Percentiles rank a stretch among this genome's conserved stretches.
phyloP scores from a whole-genome alignment of 208 protist genomes.

The Endotrypanum monterogeii region DNA sequence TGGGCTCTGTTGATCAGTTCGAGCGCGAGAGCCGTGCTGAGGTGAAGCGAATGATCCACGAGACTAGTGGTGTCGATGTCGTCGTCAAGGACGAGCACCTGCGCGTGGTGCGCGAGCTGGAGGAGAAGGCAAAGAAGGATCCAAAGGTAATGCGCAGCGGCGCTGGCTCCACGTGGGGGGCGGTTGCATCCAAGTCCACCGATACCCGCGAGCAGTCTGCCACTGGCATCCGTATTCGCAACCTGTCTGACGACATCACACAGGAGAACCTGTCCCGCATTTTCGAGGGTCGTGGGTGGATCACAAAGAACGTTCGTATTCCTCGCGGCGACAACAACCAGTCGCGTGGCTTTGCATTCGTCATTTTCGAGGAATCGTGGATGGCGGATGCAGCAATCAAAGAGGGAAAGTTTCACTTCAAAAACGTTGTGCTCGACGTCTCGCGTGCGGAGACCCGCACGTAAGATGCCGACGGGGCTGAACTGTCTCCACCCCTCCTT shows the following conservation, averaged over 20 bases:
- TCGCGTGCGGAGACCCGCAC: constrained; percentile 39
- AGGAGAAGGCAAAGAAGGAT: constrained; percentile 56
- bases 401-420: constrained; percentile 54
- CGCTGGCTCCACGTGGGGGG: constrained; percentile 52
- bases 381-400: constrained; percentile 46
- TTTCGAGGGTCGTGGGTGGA: constrained; percentile 58
- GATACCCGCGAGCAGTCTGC: constrained; percentile 41
- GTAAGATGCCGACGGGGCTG: constrained; percentile 2
- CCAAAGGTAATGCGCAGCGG: constrained; percentile 10
- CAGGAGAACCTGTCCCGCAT: constrained; percentile 77
- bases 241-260: constrained; percentile 82
- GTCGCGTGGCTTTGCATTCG: constrained; percentile 79
- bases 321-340: constrained; percentile 55
- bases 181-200: constrained; percentile 31
- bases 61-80: constrained; percentile 51
- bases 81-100: constrained; percentile 68
- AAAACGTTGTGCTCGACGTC: constrained; percentile 81
- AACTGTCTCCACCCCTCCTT: neutral
- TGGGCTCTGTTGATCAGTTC: constrained; percentile 72
- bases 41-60: constrained; percentile 74
- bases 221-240: constrained; percentile 74
- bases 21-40: constrained; percentile 75
- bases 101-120: constrained; percentile 37
- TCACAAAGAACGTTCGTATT: constrained; percentile 63
- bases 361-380: constrained; percentile 62